A percentile compares a stretch with the other conserved stretches of the same genome.
These are phyloP conservation scores for Phoenix roebelenii DNA, from an alignment of 176 grass and related monocot species.

Conservation along the genomic window DNA sequence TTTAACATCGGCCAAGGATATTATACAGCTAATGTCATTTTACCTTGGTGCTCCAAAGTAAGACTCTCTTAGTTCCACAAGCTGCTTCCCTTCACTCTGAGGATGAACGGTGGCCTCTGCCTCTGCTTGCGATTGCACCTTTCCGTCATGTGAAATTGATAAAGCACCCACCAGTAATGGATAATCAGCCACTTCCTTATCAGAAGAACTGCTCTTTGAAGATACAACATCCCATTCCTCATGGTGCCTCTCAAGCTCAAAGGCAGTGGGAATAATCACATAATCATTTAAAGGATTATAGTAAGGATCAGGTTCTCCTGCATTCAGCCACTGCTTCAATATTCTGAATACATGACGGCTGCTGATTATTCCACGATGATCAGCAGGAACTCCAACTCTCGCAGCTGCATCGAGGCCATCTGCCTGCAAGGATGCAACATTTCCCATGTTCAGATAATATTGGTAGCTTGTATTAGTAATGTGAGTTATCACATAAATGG, in stretches of 20 bases:
- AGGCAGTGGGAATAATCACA: slow-evolving; percentile 65
- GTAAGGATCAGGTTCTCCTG: slow-evolving; percentile 63
- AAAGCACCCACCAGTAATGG: slow-evolving; percentile 36
- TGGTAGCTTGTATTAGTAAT: too few relatives aligned
- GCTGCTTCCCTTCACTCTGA: slow-evolving; percentile 35
- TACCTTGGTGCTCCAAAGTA: slow-evolving; percentile 27
- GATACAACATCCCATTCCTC: slow-evolving; percentile 71
- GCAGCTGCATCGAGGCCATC: slow-evolving; percentile 62
- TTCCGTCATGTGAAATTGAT: slow-evolving; percentile 26
- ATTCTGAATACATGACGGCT: slow-evolving; percentile 56
- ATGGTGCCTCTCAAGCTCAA: slow-evolving; percentile 33
- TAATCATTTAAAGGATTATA: slow-evolving; percentile 82
- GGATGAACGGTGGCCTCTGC: slow-evolving; percentile 42
- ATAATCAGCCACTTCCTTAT: slow-evolving; percentile 26
- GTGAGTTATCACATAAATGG: too few relatives aligned
- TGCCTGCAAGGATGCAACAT: slow-evolving; percentile 25
- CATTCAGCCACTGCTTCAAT: slow-evolving; percentile 69
- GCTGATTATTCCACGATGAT: slow-evolving; percentile 73
- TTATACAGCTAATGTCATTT: not conserved
- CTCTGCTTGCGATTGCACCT: slow-evolving; percentile 24
- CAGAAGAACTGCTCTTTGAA: not conserved
- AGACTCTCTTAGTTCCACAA: slow-evolving; percentile 45
- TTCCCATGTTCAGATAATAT: too few relatives aligned
- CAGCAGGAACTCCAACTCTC: slow-evolving; percentile 64
- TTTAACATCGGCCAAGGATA: not conserved